Conservation (phyloP, 108 stramenopile genomes). For the Aurantiochytrium sp. region DNA sequence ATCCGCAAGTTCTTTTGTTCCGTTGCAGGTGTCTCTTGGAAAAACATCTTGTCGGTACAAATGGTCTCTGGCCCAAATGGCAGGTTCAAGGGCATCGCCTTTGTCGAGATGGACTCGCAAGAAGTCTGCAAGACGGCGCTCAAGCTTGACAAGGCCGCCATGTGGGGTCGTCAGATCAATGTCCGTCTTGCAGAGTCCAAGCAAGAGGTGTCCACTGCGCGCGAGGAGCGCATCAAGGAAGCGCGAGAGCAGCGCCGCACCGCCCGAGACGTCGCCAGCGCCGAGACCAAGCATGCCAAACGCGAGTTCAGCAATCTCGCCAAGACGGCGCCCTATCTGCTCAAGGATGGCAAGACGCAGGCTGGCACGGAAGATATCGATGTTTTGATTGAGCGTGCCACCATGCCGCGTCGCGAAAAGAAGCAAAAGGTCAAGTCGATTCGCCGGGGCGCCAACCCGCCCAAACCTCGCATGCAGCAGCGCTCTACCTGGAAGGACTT, state of each 20-base stretch:
- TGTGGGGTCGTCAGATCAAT: conserved; percentile 3
- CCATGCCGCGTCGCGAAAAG: not conserved
- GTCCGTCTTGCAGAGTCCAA: not conserved
- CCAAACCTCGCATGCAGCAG: not conserved
- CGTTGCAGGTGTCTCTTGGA: not conserved
- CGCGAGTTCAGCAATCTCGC: not conserved
- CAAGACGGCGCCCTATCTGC: not conserved
- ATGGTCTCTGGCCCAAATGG: not conserved
- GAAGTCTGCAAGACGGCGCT: not conserved
- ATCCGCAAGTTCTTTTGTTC: not conserved
- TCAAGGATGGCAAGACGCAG: not conserved
- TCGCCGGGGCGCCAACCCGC: not conserved
- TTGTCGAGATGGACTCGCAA: not conserved
- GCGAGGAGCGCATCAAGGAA: not conserved
- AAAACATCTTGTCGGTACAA: not conserved
- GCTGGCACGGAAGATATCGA: not conserved
- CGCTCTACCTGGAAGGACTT: conserved; percentile 1
- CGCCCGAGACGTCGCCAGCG: not conserved
- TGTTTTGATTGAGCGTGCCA: not conserved
- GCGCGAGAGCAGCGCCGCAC: not conserved
- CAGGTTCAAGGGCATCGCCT: not conserved
- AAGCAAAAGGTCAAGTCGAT: not conserved
- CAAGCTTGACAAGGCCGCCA: not conserved
- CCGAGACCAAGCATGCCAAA: not conserved
- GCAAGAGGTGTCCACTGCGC: not conserved